phyloP scores from a whole-genome alignment of 768 basidiomycete genomes.

The Pleurotus tuoliensis region DNA sequence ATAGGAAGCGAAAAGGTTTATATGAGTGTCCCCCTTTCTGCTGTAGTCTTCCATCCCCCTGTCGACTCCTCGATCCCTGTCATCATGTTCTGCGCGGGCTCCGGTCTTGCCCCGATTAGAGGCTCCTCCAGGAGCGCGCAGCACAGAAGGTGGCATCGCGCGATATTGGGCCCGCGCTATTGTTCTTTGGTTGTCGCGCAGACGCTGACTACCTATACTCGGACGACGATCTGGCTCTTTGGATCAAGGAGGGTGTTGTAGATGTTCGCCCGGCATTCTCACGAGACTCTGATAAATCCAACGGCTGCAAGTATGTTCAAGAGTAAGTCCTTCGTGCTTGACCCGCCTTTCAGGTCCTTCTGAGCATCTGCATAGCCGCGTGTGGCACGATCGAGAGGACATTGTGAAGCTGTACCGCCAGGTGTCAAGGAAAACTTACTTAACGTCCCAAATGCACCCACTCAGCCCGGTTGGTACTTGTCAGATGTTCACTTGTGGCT shows the following conservation, averaged over 20 bases:
- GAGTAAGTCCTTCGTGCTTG: constrained; percentile 23
- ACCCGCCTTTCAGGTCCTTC: neutral
- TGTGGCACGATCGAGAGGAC: constrained; percentile 38
- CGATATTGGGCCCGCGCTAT: constrained; percentile 32
- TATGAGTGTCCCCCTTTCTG: constrained; percentile 36
- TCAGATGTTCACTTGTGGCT: constrained; percentile 43
- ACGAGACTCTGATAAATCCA: constrained; percentile 20
- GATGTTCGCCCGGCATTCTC: constrained; percentile 44
- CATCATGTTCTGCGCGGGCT: constrained; percentile 40
- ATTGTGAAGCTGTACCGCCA: constrained; percentile 25
- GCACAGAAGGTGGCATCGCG: constrained; percentile 39
- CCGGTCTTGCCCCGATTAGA: constrained; percentile 46
- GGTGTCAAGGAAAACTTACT: constrained; percentile 28
- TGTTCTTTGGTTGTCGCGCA: constrained; percentile 46
- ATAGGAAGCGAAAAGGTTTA: constrained; percentile 36
- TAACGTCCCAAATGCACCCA: neutral
- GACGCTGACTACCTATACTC: constrained; percentile 39
- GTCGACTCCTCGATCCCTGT: constrained; percentile 12
- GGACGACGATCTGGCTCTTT: constrained; percentile 37
- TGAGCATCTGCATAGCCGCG: constrained; percentile 25
- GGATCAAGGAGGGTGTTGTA: constrained; percentile 37
- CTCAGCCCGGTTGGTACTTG: neutral
- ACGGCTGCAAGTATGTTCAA: constrained; percentile 35
- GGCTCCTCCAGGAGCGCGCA: constrained; percentile 47
- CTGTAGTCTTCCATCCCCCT: constrained; percentile 38